These are phyloP conservation scores for Plectosphaerella plurivora DNA, from an alignment of 2,329 filamentous ascomycete genomes.

Conservation along the genomic window DNA sequence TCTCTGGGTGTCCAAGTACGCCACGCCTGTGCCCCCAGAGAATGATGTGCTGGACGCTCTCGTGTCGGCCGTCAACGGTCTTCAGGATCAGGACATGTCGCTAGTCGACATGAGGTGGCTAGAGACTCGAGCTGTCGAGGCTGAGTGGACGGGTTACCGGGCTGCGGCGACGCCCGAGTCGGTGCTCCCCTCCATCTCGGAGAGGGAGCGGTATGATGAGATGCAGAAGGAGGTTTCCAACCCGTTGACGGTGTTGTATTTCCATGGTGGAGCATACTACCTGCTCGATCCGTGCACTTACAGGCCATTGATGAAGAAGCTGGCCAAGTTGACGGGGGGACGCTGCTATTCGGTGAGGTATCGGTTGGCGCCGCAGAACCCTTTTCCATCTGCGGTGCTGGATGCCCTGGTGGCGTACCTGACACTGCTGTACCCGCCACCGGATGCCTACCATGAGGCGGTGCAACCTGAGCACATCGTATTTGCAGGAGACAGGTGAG, in stretches of 20 bases:
- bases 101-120: constrained; percentile 36
- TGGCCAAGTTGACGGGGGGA: constrained; percentile 64
- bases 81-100: constrained; percentile 34
- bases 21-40: constrained; percentile 55
- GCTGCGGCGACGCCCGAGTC: constrained; percentile 45
- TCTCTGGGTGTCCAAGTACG: constrained; percentile 75
- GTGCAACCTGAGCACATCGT: constrained; percentile 64
- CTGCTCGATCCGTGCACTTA: constrained; percentile 68
- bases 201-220: constrained; percentile 59
- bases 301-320: constrained; percentile 49
- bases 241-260: constrained; percentile 63
- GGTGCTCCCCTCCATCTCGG: constrained; percentile 50
- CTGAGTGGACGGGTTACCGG: constrained; percentile 73
- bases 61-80: constrained; percentile 49
- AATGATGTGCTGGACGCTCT: constrained; percentile 53
- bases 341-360: constrained; percentile 71
- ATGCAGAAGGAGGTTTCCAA: constrained; percentile 65
- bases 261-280: constrained; percentile 74
- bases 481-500: constrained; percentile 63
- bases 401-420: constrained; percentile 72
- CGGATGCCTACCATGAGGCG: constrained; percentile 61
- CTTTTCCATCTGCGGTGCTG: constrained; percentile 70
- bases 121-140: constrained; percentile 54
- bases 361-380: constrained; percentile 67
- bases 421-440: constrained; percentile 66